A percentile compares a stretch with the other conserved stretches of the same genome.
These are phyloP conservation scores for Moesziomyces sp. DNA, from an alignment of 1,284 basidiomycete genomes.

Conservation along the genomic window DNA sequence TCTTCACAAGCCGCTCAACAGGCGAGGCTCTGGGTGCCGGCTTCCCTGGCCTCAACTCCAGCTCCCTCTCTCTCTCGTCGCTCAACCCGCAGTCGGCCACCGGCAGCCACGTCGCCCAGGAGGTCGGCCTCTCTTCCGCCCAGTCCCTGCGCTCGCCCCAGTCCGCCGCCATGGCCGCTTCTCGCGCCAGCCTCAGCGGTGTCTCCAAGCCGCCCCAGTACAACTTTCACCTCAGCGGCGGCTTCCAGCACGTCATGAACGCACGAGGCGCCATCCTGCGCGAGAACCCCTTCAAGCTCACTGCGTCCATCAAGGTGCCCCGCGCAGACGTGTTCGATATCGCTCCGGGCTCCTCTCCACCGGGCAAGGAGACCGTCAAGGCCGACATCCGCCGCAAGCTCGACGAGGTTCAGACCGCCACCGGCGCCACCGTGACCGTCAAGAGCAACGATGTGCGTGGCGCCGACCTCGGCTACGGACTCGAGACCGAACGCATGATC, in stretches of 20 bases:
- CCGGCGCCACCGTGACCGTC: constrained; percentile 87
- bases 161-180: constrained; percentile 13
- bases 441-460: constrained; percentile 65
- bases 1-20: constrained; percentile 26
- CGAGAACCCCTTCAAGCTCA: constrained; percentile 86
- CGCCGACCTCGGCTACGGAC: constrained; percentile 71
- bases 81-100: constrained; percentile 35
- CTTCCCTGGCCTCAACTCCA: constrained; percentile 43
- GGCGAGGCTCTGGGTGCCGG: constrained; percentile 38
- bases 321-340: constrained; percentile 83
- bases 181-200: constrained; percentile 31
- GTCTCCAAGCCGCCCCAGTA: constrained; percentile 50
- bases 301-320: constrained; percentile 85
- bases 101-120: constrained; percentile 43
- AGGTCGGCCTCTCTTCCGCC: constrained; percentile 29
- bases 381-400: constrained; percentile 85
- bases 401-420: constrained; percentile 90
- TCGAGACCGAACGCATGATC: constrained; percentile 92
- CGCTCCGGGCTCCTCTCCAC: constrained; percentile 28
- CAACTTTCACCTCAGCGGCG: constrained; percentile 89
- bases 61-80: constrained; percentile 48
- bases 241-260: constrained; percentile 90
- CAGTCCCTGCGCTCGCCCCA: constrained; percentile 27
- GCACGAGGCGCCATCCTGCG: constrained; percentile 88
- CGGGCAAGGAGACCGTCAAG: constrained; percentile 76